Evolutionary conservation across 2,329 filamentous ascomycete genomes (phyloP).

Genomic region (Delphinella strobiligena): DNA sequence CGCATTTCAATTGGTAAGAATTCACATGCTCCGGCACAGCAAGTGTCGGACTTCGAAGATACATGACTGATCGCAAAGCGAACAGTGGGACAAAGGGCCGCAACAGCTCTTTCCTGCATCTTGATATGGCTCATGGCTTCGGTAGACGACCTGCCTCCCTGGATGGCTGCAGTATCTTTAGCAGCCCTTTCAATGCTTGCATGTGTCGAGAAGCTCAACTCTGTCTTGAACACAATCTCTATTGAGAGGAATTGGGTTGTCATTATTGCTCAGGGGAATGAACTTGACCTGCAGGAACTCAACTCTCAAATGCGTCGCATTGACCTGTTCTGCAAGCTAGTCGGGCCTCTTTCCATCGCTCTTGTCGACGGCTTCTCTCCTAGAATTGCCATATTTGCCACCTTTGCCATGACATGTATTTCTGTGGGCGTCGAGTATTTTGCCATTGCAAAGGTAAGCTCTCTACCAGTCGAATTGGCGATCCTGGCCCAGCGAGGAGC

Average conservation of each 20-base stretch:
- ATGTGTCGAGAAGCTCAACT: slow-evolving; percentile 56
- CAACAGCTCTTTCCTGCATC: slow-evolving; percentile 14
- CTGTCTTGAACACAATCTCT: slow-evolving; percentile 53
- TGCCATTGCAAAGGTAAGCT: slow-evolving; percentile 37
- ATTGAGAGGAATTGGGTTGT: slow-evolving; percentile 60
- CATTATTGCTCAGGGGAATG: slow-evolving; percentile 34
- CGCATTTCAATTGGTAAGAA: slow-evolving; percentile 24
- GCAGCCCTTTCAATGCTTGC: slow-evolving; percentile 39
- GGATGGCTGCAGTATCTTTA: slow-evolving; percentile 16
- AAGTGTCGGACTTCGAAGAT: background rate
- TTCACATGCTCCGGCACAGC: background rate
- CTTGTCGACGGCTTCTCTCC: slow-evolving; percentile 38
- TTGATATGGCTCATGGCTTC: slow-evolving; percentile 7
- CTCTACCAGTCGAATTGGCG: too few relatives aligned
- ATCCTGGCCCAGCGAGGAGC: too few relatives aligned
- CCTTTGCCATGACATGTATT: slow-evolving; percentile 36
- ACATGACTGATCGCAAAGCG: background rate
- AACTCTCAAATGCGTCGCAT: slow-evolving; percentile 50
- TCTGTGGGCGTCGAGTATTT: slow-evolving; percentile 42
- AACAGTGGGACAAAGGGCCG: slow-evolving; percentile 22
- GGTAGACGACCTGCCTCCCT: slow-evolving; percentile 7
- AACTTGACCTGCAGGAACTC: slow-evolving; percentile 24
- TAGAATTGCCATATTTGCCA: slow-evolving; percentile 35
- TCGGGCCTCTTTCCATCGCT: slow-evolving; percentile 41
- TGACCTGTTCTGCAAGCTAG: slow-evolving; percentile 46